Percentiles rank a stretch among this genome's conserved stretches.
phyloP scores from a whole-genome alignment of 495 filamentous ascomycete species.

The Xylaria venustula region DNA sequence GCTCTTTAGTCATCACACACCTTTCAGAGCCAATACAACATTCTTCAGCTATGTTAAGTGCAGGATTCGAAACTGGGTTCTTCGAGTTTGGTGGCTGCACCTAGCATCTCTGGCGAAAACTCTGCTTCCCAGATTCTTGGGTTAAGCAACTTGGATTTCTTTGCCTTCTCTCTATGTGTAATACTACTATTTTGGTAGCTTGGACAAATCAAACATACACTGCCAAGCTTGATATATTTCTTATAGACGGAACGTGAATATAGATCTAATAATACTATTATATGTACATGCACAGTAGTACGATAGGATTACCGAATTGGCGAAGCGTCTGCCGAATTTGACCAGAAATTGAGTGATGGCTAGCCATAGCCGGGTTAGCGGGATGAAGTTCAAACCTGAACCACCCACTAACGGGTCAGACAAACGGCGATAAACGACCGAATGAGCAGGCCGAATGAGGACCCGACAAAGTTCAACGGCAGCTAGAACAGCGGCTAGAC shows the following conservation, averaged over 20 bases:
- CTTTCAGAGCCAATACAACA: neutral
- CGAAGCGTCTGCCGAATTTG: too few relatives aligned
- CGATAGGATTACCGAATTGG: too few relatives aligned
- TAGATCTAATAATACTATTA: too few relatives aligned
- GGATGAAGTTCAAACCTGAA: too few relatives aligned
- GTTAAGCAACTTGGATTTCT: neutral
- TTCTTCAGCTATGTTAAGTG: neutral
- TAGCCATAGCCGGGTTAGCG: too few relatives aligned
- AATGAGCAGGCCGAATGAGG: too few relatives aligned
- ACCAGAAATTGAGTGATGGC: too few relatives aligned
- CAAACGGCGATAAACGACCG: neutral
- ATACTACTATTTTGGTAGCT: neutral
- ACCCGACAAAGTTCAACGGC: neutral
- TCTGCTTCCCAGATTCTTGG: neutral
- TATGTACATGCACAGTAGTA: too few relatives aligned
- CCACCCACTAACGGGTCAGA: too few relatives aligned
- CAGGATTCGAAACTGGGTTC: neutral
- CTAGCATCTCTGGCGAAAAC: neutral
- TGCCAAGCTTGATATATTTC: neutral
- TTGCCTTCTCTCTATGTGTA: neutral
- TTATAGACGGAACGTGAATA: neutral
- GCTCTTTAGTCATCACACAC: neutral
- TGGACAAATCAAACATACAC: neutral
- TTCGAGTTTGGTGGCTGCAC: neutral
- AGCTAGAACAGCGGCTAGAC: neutral